Conservation (phyloP, 495 filamentous ascomycete genomes). For the Penicillium bovifimosum region DNA sequence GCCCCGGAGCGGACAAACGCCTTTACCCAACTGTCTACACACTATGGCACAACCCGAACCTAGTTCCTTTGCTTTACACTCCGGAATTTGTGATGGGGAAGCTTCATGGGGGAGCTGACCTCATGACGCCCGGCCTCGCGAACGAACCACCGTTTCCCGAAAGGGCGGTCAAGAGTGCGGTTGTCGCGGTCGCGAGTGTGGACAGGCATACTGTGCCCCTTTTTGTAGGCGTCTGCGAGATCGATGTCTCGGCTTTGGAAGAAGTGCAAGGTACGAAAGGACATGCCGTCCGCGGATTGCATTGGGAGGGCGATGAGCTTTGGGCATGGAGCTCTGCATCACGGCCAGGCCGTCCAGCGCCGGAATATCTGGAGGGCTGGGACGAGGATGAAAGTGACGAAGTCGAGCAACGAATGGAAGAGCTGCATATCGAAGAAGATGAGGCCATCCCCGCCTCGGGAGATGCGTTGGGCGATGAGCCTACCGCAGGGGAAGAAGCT, state of each 20-base stretch:
- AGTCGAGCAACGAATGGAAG: conserved; percentile 36
- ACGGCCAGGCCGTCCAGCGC: conserved; percentile 46
- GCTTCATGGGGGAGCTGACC: conserved; percentile 58
- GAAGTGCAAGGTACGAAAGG: conserved; percentile 61
- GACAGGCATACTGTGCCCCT: conserved; percentile 57
- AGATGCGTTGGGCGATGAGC: conserved; percentile 10
- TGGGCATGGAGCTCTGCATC: conserved; percentile 59
- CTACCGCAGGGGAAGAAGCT: conserved; percentile 10
- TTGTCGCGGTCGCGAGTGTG: conserved; percentile 62
- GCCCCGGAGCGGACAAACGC: conserved; percentile 38
- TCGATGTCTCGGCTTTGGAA: conserved; percentile 55
- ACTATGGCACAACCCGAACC: conserved; percentile 57
- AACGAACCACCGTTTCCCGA: conserved; percentile 63
- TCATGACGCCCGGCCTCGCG: conserved; percentile 72
- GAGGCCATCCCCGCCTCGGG: conserved; percentile 23
- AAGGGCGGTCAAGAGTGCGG: conserved; percentile 53
- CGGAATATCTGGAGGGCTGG: conserved; percentile 47
- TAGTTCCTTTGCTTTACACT: conserved; percentile 61
- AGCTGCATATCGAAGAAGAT: conserved; percentile 35
- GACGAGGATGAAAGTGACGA: conserved; percentile 35
- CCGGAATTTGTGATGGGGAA: conserved; percentile 58
- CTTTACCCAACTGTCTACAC: conserved; percentile 68
- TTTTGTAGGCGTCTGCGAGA: conserved; percentile 62
- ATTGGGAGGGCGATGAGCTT: conserved; percentile 72
- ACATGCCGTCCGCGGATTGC: conserved; percentile 59